phyloP scores from a whole-genome alignment of 176 grass and related monocot genomes.

The Chloris gayana region DNA sequence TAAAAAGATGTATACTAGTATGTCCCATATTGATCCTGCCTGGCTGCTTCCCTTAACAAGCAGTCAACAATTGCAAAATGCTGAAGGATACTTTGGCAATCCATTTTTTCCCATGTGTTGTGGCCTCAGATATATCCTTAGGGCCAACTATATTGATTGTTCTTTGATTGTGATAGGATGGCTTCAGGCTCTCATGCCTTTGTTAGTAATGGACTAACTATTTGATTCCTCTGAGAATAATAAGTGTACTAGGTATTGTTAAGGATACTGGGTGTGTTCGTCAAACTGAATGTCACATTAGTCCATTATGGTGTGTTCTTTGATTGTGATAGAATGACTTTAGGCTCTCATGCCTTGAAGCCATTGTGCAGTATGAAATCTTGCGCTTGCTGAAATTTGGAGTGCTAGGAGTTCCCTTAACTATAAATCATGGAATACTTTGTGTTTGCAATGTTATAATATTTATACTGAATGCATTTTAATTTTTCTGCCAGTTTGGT shows the following conservation, averaged over 20 bases:
- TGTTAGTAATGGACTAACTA: not conserved
- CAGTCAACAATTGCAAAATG: not conserved
- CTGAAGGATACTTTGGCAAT: not conserved
- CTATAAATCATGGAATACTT: conserved; percentile 7
- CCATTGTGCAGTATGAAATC: not conserved
- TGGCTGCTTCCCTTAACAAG: not conserved
- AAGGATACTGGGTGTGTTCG: not conserved
- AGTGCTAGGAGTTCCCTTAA: conserved; percentile 9
- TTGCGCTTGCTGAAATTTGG: not conserved
- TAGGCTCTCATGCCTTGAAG: not conserved
- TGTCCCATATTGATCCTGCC: too few species aligned
- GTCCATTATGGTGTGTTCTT: not conserved
- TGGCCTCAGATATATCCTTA: not conserved
- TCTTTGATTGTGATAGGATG: not conserved
- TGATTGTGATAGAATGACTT: too few species aligned
- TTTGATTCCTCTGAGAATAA: not conserved
- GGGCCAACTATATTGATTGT: not conserved
- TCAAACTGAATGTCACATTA: not conserved
- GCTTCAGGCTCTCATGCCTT: not conserved
- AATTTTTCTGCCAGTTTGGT: conserved; percentile 52
- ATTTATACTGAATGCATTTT: conserved; percentile 18
- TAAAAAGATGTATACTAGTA: not conserved
- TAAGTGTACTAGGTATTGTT: not conserved
- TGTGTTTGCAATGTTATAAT: not conserved
- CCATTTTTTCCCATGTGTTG: not conserved